Base-by-base conservation (phyloP, 768 basidiomycete species). In the Mycena vulgaris region DNA sequence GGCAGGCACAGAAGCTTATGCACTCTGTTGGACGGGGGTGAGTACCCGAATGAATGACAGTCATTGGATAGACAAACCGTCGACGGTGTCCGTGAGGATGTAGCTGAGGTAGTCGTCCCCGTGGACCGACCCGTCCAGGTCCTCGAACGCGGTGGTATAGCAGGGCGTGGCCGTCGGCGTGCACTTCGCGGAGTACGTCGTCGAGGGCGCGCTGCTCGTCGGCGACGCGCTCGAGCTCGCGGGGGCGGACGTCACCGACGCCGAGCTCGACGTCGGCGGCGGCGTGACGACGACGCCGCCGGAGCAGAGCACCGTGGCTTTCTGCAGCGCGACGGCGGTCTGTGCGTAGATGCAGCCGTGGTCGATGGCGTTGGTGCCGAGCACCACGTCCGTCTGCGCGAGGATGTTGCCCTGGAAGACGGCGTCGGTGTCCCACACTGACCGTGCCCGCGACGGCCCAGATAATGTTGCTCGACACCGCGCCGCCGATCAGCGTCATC, bases 101-200 rank as follows among this genome's bases (percentile, higher is more conserved):
- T 39, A 72, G 28, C 42, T 62, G 56, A 72, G 58, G 39, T 59
- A 72, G 55, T 69, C 71, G 48, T 69, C 63, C 33, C 23, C 71
- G 10, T 62, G 42, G 28, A 72, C 62, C 23, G 71, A 68, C 0
- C 31, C 71, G 14, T 67, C 25, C 16, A 72, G 63, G 42, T 66
- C 52, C 17, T 39, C 19, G 48, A 72, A 72, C 5, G 64, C 63
- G 0, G 33, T 30, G 17, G 42, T 62, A 11, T 28, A 62, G 33
- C 67, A 68, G 0, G 49, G 40, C 1, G 59, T 16, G 13, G 60
- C 23, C 25, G 42, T 57, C 7, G 67, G 25, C 14, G 67, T 56
- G 52, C 59, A 62, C 1, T 31, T 11, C 10, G 59, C 39, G 19
- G 66, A 53, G n/a, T 31, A 5, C 21, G 45, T 52, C 14, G 65